Evolutionary conservation across 2,329 filamentous ascomycete genomes (phyloP).

Genomic region (Arthrobotrys pseudoclavata): DNA sequence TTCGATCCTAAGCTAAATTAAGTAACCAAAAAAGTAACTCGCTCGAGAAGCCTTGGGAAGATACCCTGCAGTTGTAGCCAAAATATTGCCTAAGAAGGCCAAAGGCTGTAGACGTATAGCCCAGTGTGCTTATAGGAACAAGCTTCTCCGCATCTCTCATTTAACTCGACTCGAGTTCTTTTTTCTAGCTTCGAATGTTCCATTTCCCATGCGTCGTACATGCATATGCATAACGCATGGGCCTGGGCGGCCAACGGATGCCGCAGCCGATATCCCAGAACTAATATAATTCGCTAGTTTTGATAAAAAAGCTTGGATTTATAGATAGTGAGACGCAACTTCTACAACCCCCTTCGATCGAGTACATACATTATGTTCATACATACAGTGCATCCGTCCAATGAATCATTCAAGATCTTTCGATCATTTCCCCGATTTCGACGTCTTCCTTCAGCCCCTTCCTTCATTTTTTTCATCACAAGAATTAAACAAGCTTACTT

Average conservation of each 20-base stretch:
- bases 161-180: not conserved
- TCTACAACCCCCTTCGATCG: not conserved
- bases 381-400: conserved; percentile 8
- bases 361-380: conserved; percentile 3
- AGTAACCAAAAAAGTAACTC: conserved; percentile 1
- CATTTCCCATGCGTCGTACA: conserved; percentile 18
- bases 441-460: not conserved
- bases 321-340: not conserved
- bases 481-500: not conserved
- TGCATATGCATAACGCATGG: conserved; percentile 13
- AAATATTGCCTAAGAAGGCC: not conserved
- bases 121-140: too few species aligned
- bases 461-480: not conserved
- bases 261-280: conserved; percentile 26
- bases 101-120: not conserved
- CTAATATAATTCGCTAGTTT: conserved; percentile 11
- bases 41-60: not conserved
- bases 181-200: conserved; percentile 11
- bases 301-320: not conserved
- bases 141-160: conserved; percentile 21
- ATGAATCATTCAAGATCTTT: conserved; percentile 11
- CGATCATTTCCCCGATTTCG: not conserved
- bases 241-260: conserved; percentile 18
- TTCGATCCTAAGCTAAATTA: not conserved
- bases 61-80: not conserved